Evolutionary conservation across 176 grass and related monocot species (phyloP), one percentile per base, ranked within the genome.

Genomic region (Oryza nivara): DNA sequence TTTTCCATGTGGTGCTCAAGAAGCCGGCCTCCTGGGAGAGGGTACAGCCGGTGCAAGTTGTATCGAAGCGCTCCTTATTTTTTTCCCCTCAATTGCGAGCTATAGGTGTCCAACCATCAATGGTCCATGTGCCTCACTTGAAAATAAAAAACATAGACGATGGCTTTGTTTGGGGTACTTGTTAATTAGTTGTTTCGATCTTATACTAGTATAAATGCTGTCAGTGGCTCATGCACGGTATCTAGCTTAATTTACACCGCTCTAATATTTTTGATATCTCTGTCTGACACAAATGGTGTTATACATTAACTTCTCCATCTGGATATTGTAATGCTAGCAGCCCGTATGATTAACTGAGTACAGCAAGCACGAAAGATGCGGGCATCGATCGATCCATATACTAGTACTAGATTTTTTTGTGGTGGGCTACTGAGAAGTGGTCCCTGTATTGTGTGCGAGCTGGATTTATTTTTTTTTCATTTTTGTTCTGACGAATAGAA

Each of bases 111-210:
- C 45, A 23, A 15, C 47, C 69, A 78, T 90, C 45, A 74, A 86
- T 75, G 65, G 20, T 89, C 84, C 92, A 92, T 92, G 86, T 94
- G 86, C 48, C 48, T 54, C 77, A 10, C 71, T 77, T 65, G 19
- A 72, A 45, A 72, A 36, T 5, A 2, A n/a, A 58, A 58, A 58
- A 58, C 54, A n/a, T 58, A 58, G 54, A 58, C 6, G 19, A 58
- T 58, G 58, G 9, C n/a, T 23, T 63, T 22, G 9, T 63, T n/a
- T 1, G 17, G 40, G 22, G 64, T 61, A 85, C 26, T 68, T 89
- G 66, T 64, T 81, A 85, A 72, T 28, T 63, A 63, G 2, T 63
- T 15, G 58, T 63, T 63, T 11, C 13, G 13, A 41, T 71, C 51
- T 81, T 34, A 47, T 65, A 26, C 67, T 52, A 34, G 70, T 44